These are phyloP conservation scores for Chiua virens DNA, from an alignment of 768 basidiomycete genomes.

Conservation along the genomic window DNA sequence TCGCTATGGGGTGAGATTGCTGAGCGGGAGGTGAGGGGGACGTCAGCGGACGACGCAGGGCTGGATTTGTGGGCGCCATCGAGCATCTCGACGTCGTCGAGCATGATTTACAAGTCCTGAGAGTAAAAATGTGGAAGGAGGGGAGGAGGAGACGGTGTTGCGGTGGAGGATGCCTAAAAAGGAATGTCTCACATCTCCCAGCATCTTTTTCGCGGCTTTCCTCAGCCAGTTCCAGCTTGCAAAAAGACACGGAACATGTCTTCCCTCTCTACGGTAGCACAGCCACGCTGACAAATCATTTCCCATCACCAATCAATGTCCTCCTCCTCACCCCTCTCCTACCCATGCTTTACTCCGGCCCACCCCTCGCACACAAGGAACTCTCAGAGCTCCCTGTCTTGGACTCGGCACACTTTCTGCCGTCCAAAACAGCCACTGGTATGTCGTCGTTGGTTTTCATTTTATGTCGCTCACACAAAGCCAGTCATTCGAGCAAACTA, in stretches of 20 bases:
- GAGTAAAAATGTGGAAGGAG: conserved; percentile 15
- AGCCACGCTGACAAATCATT: too few species aligned
- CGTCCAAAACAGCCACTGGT: too few species aligned
- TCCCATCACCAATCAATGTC: too few species aligned
- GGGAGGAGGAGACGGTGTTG: conserved; percentile 29
- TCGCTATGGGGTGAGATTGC: conserved; percentile 19
- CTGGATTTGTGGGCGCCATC: conserved; percentile 8
- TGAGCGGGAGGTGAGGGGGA: conserved; percentile 10
- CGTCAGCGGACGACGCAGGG: conserved; percentile 6
- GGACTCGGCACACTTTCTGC: too few species aligned
- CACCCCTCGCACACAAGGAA: too few species aligned
- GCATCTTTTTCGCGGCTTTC: conserved; percentile 28
- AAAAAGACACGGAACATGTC: conserved; percentile 21
- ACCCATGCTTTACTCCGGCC: too few species aligned
- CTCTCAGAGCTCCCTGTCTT: too few species aligned
- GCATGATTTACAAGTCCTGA: conserved; percentile 10
- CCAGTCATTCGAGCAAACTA: too few species aligned
- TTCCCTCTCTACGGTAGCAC: too few species aligned
- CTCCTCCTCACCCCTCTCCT: too few species aligned
- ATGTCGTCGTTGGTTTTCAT: too few species aligned
- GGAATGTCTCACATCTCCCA: conserved; percentile 37
- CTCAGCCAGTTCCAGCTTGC: conserved; percentile 21
- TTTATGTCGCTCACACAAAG: too few species aligned
- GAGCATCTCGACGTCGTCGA: conserved; percentile 31
- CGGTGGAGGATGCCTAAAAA: conserved; percentile 36